Conservation (phyloP, 805 yeast species). For the Kazachstania africana region DNA sequence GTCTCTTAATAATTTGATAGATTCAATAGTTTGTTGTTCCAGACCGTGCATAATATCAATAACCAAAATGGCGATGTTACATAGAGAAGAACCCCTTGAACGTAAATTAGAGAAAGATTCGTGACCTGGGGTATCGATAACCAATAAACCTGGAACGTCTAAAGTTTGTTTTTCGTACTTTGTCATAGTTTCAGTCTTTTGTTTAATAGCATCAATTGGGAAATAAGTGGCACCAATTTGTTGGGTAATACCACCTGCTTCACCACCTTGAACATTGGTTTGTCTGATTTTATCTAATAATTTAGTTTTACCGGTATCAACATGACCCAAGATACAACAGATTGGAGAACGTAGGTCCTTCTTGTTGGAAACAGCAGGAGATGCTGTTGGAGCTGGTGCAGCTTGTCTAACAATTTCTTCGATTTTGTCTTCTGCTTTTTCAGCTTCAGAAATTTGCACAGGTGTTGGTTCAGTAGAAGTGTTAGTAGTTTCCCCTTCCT, state of each 20-base stretch:
- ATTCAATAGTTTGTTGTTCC: constrained; percentile 95
- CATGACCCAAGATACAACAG: constrained; percentile 98
- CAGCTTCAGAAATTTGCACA: constrained; percentile 21
- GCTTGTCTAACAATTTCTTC: constrained; percentile 11
- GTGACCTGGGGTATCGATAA: constrained; percentile 99
- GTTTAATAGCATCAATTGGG: constrained; percentile 89
- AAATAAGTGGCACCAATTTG: constrained; percentile 99
- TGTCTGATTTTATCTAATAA: constrained; percentile 94
- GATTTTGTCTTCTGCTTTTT: constrained; percentile 21
- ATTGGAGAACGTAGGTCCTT: constrained; percentile 90
- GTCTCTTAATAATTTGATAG: constrained; percentile 82
- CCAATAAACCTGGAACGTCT: constrained; percentile 93
- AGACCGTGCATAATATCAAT: constrained; percentile 99
- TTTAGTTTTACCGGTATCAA: constrained; percentile 98
- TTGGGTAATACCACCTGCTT: constrained; percentile 99
- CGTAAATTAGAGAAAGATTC: constrained; percentile 96
- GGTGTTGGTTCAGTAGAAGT: constrained; percentile 8
- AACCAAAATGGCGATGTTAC: constrained; percentile 98
- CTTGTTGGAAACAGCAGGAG: constrained; percentile 17
- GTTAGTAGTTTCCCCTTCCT: constrained; percentile 17
- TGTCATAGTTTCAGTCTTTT: constrained; percentile 86
- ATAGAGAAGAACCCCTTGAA: constrained; percentile 96
- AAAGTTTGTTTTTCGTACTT: constrained; percentile 71
- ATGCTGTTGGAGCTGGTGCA: constrained; percentile 6
- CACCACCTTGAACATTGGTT: constrained; percentile 99